Evolutionary conservation across 768 basidiomycete genomes (phyloP).

Genomic region (Saitozyma podzolica): DNA sequence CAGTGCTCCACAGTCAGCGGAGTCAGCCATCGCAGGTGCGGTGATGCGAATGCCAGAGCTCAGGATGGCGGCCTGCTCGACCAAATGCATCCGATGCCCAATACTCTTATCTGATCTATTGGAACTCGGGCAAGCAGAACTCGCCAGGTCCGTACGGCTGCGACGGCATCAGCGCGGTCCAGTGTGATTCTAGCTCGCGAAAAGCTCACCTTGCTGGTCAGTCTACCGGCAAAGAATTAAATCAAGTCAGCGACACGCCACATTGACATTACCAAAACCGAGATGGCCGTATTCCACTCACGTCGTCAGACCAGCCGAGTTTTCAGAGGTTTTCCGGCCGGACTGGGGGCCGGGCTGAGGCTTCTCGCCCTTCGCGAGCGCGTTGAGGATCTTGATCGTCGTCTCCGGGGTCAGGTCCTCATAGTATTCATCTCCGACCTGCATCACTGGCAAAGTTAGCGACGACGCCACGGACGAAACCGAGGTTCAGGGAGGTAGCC

Average conservation of each 20-base stretch:
- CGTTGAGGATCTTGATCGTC: constrained; percentile 54
- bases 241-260: background rate
- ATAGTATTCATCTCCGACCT: constrained; percentile 94
- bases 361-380: constrained; percentile 64
- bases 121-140: constrained; percentile 80
- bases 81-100: too few relatives aligned
- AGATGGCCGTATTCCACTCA: constrained; percentile 9
- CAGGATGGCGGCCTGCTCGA: too few relatives aligned
- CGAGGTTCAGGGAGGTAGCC: background rate
- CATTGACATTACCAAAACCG: background rate
- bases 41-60: too few relatives aligned
- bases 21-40: too few relatives aligned
- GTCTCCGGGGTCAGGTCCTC: constrained; percentile 58
- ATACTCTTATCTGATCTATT: constrained; percentile 55
- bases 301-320: constrained; percentile 84
- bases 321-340: constrained; percentile 82
- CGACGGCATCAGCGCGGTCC: background rate
- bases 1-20: too few relatives aligned
- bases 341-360: constrained; percentile 94
- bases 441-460: constrained; percentile 66
- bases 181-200: background rate
- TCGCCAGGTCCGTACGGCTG: constrained; percentile 95
- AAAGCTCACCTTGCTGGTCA: constrained; percentile 4
- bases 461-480: background rate
- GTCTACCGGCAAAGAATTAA: background rate